Evolutionary conservation across 192 early-diverging fungal species (phyloP), one percentile per base, ranked within the genome.

Genomic region (Coemansia sp.): DNA sequence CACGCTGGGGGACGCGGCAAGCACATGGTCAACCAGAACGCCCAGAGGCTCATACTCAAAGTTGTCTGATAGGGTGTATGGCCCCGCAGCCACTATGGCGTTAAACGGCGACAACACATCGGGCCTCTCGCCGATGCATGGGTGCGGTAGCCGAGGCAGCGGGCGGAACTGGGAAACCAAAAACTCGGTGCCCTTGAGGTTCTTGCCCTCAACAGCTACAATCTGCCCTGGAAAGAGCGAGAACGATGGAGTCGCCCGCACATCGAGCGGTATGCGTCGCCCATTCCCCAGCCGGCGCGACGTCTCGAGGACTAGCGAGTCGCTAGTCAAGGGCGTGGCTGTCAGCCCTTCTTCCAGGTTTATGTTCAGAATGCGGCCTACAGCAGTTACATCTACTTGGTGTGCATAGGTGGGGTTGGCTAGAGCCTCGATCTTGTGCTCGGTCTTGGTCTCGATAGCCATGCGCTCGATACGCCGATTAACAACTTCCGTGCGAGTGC

Each of bases 151-250:
- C 11, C 87, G 86, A 21, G 90, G 85, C 70, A 93, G 77, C 66
- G 84, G 60, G 31, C 79, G 75, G 8, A 89, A 70, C 52, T 79
- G 71, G 11, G 86, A 74, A 0, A 81, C 88, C 2, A 79, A 60
- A 61, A 89, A 88, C 61, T 79, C 64, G 0, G 84, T 65, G 28
- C 87, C 86, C 43, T 81, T 84, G 34, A 80, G 75, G 56, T 88
- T 88, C 43, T 82, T 82, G 3, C 90, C 95, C 45, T 87, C 79
- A 5, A 94, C 64, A 2, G 86, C 93, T 23, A 95, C 82, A 47
- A 95, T 78, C 61, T 96, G 95, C 25, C 97, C 97, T 2, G 95
- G 95, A 65, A 97, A 97, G 25, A 98, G 82, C 36, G 86, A 70
- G 68, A 86, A 91, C n/a, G 82, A 75, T 10, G 86, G 50, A 20